Evolutionary conservation across 495 filamentous ascomycete genomes (phyloP).

Genomic region (Umbilicaria muhlenbergii): DNA sequence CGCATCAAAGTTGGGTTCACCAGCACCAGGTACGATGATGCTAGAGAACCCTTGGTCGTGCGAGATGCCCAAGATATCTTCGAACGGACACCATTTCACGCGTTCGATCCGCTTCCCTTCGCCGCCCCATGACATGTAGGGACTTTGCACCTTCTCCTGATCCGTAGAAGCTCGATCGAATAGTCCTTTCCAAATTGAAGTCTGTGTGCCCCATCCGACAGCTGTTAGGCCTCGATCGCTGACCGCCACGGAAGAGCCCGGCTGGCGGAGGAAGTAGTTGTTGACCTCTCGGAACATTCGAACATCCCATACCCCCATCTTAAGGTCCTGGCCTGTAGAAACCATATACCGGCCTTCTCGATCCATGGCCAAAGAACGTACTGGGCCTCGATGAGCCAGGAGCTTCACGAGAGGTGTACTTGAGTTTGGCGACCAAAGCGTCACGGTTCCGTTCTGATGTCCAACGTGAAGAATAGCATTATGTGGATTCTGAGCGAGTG

Average conservation of each 20-base stretch:
- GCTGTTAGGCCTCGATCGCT: slow-evolving; percentile 77
- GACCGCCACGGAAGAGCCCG: slow-evolving; percentile 72
- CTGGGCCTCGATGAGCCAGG: slow-evolving; percentile 88
- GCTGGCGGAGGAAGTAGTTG: slow-evolving; percentile 72
- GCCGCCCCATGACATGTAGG: slow-evolving; percentile 88
- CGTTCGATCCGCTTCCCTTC: slow-evolving; percentile 70
- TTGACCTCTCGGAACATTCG: slow-evolving; percentile 87
- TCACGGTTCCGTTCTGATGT: slow-evolving; percentile 87
- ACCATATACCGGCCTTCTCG: slow-evolving; percentile 92
- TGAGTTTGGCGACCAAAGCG: slow-evolving; percentile 91
- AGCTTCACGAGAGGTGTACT: slow-evolving; percentile 78
- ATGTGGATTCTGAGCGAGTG: slow-evolving; percentile 71
- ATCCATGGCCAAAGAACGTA: slow-evolving; percentile 72
- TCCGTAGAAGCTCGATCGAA: slow-evolving; percentile 54
- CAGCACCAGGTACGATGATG: slow-evolving; percentile 79
- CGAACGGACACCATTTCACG: slow-evolving; percentile 83
- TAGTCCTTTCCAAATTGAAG: slow-evolving; percentile 77
- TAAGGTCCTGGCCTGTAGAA: slow-evolving; percentile 74
- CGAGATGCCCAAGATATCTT: slow-evolving; percentile 75
- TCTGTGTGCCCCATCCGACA: slow-evolving; percentile 82
- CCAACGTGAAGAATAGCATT: slow-evolving; percentile 87
- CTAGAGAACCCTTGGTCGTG: slow-evolving; percentile 80
- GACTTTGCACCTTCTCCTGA: slow-evolving; percentile 66
- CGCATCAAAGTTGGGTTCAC: slow-evolving; percentile 92
- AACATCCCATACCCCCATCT: slow-evolving; percentile 94